Conservation (phyloP, 176 grass and related monocot genomes). For the Olyra latifolia region DNA sequence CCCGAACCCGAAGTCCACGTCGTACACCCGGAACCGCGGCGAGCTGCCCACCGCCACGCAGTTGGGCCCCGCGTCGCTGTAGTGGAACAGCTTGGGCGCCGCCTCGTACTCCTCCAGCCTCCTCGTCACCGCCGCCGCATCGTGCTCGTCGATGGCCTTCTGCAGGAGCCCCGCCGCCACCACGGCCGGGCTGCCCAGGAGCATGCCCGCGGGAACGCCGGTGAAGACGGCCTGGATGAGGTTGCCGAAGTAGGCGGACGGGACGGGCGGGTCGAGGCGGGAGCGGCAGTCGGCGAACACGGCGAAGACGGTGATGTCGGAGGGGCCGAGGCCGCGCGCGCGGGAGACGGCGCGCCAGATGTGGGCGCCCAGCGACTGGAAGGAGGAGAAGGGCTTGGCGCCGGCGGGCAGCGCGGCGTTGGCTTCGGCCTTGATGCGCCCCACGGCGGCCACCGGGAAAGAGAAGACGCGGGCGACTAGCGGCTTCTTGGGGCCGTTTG, state of each 20-base stretch:
- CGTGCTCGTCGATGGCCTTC: constrained; percentile 76
- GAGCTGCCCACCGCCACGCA: constrained; percentile 96
- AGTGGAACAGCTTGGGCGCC: constrained; percentile 88
- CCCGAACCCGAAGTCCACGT: constrained; percentile 94
- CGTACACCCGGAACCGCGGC: constrained; percentile 87
- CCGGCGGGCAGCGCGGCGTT: constrained; percentile 62
- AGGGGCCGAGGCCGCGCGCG: constrained; percentile 61
- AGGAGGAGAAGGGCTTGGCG: constrained; percentile 79
- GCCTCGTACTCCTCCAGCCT: constrained; percentile 92
- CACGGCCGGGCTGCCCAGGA: constrained; percentile 54
- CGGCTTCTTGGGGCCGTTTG: constrained; percentile 59
- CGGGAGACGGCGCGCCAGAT: constrained; percentile 82
- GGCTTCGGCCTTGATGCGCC: constrained; percentile 63
- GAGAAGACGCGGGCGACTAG: constrained; percentile 83
- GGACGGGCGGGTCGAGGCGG: constrained; percentile 71
- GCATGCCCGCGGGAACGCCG: constrained; percentile 70
- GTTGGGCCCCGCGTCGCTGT: constrained; percentile 87
- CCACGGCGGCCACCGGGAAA: constrained; percentile 54
- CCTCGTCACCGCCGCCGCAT: constrained; percentile 54
- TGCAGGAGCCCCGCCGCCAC: constrained; percentile 62
- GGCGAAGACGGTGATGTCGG: constrained; percentile 93
- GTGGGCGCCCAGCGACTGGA: constrained; percentile 87
- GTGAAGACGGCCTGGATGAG: constrained; percentile 99
- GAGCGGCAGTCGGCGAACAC: constrained; percentile 81
- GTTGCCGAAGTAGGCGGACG: constrained; percentile 87